Evolutionary conservation across 2,329 filamentous ascomycete species (phyloP).

Genomic region (Colletotrichum lindemuthianum): DNA sequence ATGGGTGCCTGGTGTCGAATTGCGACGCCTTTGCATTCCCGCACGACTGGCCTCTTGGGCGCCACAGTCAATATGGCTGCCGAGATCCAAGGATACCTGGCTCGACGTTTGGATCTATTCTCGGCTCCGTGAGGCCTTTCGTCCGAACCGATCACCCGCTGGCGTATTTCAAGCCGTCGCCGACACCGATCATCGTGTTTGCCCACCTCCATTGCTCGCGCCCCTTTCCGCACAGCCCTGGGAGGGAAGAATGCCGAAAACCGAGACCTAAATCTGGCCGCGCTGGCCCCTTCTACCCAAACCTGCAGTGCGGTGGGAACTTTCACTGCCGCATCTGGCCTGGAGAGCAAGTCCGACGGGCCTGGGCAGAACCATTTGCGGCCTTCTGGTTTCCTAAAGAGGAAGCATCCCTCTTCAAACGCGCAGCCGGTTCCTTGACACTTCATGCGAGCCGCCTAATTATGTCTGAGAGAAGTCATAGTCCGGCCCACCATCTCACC

Average conservation of each 20-base stretch:
- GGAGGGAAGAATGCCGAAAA: neutral
- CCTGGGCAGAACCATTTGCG: neutral
- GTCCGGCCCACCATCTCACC: conserved; percentile 11
- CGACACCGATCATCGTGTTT: conserved; percentile 10
- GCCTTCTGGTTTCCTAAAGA: neutral
- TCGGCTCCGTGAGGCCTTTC: conserved; percentile 25
- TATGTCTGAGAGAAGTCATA: conserved; percentile 27
- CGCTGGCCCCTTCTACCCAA: neutral
- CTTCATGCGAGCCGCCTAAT: conserved; percentile 6
- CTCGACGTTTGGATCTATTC: neutral
- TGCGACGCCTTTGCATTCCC: neutral
- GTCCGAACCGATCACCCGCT: conserved; percentile 18
- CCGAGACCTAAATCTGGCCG: conserved; percentile 10
- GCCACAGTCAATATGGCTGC: neutral
- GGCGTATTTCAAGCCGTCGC: neutral
- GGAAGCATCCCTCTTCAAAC: neutral
- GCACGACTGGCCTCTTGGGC: neutral
- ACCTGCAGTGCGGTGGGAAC: neutral
- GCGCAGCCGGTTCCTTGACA: conserved; percentile 10
- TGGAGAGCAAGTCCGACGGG: neutral
- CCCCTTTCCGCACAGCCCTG: neutral
- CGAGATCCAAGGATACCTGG: neutral
- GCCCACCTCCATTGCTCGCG: conserved; percentile 3
- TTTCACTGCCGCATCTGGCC: conserved; percentile 2
- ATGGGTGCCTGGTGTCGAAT: no score